These are phyloP conservation scores for Beauveria sp. DNA, from an alignment of 2,329 filamentous ascomycete species.

Conservation along the genomic window DNA sequence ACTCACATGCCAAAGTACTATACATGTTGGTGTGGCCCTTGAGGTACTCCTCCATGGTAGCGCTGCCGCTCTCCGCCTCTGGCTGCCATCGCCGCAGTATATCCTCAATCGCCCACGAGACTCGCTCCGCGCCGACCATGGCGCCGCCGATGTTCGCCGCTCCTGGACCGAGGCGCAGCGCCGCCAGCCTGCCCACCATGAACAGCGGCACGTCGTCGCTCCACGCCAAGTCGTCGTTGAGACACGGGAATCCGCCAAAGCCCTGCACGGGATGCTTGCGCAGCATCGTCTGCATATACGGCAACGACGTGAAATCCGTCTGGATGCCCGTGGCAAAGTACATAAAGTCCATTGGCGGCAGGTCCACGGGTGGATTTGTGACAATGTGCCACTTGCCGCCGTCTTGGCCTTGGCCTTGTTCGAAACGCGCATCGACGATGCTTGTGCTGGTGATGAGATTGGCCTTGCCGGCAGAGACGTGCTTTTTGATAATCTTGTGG, in stretches of 20 bases:
- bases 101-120: conserved; percentile 63
- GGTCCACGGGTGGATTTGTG: conserved; percentile 41
- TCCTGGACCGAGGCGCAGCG: conserved; percentile 61
- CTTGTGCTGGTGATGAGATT: conserved; percentile 50
- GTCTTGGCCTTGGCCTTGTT: conserved; percentile 27
- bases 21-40: conserved; percentile 12
- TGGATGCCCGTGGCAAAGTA: conserved; percentile 70
- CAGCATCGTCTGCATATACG: conserved; percentile 53
- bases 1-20: conserved; percentile 6
- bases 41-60: conserved; percentile 5
- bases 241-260: conserved; percentile 60
- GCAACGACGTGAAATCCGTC: conserved; percentile 52
- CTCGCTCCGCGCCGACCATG: conserved; percentile 63
- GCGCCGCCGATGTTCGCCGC: conserved; percentile 69
- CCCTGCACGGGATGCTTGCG: conserved; percentile 52
- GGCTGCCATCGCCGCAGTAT: conserved; percentile 23
- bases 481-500: conserved; percentile 56
- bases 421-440: conserved; percentile 44
- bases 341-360: conserved; percentile 59
- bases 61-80: conserved; percentile 8
- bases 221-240: conserved; percentile 75
- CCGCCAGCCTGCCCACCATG: conserved; percentile 59
- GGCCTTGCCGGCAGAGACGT: conserved; percentile 44
- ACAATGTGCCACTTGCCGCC: conserved; percentile 33
- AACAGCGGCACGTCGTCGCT: conserved; percentile 64